Evolutionary conservation across 345 rosid species (phyloP), one percentile per base, ranked within the genome.

Genomic region (Populus simonii): DNA sequence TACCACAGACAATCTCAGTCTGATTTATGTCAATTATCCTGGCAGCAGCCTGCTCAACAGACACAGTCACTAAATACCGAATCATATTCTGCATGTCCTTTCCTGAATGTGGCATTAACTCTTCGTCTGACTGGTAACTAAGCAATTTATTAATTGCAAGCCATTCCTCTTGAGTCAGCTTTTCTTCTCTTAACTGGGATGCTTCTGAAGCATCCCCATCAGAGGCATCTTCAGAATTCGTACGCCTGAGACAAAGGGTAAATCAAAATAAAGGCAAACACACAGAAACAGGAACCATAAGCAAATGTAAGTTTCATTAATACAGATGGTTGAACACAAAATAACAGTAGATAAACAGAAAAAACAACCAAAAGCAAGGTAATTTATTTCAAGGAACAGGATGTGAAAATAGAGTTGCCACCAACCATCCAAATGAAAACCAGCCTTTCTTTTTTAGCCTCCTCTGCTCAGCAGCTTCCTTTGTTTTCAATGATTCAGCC

Each of bases 111-210:
- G 85, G 81, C 72, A 41, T 75, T 65, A 83, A 74, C 78, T 93
- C 97, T 82, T 96, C 98, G 61, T 88, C 97, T 29, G 90, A 91
- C 92, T 96, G 96, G 83, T 81, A 89, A 88, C 97, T 96, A 72
- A 96, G 90, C 76, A 93, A 88, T 79, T 93, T 93, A 83, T 93
- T 92, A 66, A 96, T 79, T 67, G 99, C 93, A 83, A 87, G 91
- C 99, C 99, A 96, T 85, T 96, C 99, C 84, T 96, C 98, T 83
- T 90, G 93, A 72, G 97, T 93, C 80, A 93, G 79, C 68, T 89
- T 88, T 85, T 87, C 98, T 83, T 89, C 97, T 49, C 72, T 66
- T 77, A 84, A 59, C 72, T 79, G 85, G 16, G 89, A 81, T 77
- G 80, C 90, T 62, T 86, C 91, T 55, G 88, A 80, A 75, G 76